Evolutionary conservation across 2,329 filamentous ascomycete species (phyloP), one percentile per base, ranked within the genome.

Genomic region (Chaetomiaceae sp.): DNA sequence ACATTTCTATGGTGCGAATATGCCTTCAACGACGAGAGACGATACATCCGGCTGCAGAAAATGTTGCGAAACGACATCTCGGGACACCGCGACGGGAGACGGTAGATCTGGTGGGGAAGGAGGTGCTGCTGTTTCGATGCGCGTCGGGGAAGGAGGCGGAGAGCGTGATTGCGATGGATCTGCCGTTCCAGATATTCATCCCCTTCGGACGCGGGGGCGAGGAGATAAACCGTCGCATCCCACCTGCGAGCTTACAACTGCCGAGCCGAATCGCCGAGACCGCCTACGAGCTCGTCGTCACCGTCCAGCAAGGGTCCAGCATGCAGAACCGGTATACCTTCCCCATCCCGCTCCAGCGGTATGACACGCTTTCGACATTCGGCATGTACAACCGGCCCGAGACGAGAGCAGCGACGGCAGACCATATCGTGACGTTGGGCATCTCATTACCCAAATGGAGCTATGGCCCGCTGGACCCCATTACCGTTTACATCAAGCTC

Each of bases 381-480:
- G 93, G 93, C 70, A 97, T 97, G 93, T 99, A 97, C 75, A 97
- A 97, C 71, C 86, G 90, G 48, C 92, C 91, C 14, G 92, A 96
- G 68, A 87, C 86, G 53, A 89, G 89, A 50, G 86, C 95, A 62
- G 82, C 85, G 54, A 88, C 90, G 27, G 83, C 87, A 45, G 93
- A 97, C 71, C 93, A 95, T 68, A 74, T 97, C 48, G 89, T 97
- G 54, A 95, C 89, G 8, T 74, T 97, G 48, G 89, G 88, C 40
- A 95, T 96, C 60, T 95, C 90, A 55, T 75, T 99, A 58, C 92
- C 93, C 20, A 83, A 90, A 55, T 96, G 92, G 90, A 96, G 91
- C 56, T 99, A 97, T 66, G 93, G 93, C 0, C 93, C 93, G 4
- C 78, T 92, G 54, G 93, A 99, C 67, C 92, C 92, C 7, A 92